Conservation (phyloP, 2,329 filamentous ascomycete genomes). For the Apiospora malaysiana region DNA sequence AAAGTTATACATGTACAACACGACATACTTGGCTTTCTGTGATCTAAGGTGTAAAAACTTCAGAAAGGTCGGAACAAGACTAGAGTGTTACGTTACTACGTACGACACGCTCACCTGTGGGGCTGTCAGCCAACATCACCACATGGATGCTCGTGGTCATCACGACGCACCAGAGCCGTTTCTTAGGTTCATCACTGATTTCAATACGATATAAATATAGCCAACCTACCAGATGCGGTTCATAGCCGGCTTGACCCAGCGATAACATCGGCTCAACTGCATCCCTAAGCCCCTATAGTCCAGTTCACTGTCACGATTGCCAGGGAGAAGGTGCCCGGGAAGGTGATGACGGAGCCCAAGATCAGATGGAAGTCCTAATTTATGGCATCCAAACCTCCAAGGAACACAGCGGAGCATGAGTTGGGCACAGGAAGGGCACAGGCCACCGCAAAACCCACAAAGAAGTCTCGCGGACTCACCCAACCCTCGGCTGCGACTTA, state of each 20-base stretch:
- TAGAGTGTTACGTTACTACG: too few species aligned
- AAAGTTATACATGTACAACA: too few species aligned
- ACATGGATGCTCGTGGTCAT: constrained; percentile 53
- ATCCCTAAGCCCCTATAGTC: constrained; percentile 61
- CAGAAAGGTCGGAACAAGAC: too few species aligned
- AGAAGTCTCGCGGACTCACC: constrained; percentile 73
- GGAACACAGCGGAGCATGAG: constrained; percentile 59
- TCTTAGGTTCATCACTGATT: constrained; percentile 57
- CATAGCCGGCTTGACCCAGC: constrained; percentile 60
- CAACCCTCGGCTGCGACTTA: constrained; percentile 71
- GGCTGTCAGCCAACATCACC: too few species aligned
- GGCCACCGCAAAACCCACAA: constrained; percentile 74
- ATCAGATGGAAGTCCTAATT: constrained; percentile 44
- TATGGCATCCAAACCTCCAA: constrained; percentile 56
- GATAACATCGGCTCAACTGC: constrained; percentile 51
- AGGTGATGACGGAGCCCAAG: constrained; percentile 57
- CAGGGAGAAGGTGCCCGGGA: constrained; percentile 58
- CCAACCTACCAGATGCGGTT: constrained; percentile 69
- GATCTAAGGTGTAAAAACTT: too few species aligned
- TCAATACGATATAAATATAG: constrained; percentile 56
- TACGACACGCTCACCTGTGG: too few species aligned
- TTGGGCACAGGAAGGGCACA: constrained; percentile 72
- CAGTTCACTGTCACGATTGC: constrained; percentile 56
- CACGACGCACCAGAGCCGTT: constrained; percentile 70
- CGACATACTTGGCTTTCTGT: too few species aligned